phyloP scores from a whole-genome alignment of 2,329 filamentous ascomycete species.

The Botrytis deweyae region DNA sequence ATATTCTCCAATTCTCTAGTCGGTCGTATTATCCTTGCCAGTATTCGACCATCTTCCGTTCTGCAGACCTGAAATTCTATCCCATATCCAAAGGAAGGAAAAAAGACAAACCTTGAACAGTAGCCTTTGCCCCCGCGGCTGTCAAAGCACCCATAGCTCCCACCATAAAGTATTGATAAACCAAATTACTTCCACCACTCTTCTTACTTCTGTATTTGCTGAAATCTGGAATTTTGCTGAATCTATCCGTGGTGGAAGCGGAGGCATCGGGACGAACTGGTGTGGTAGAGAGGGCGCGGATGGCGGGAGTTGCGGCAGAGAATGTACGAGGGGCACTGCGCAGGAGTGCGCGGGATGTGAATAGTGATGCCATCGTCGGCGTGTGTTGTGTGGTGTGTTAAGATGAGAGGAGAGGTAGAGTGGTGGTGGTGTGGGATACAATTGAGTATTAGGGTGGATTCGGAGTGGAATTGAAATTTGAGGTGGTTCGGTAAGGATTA shows the following conservation, averaged over 20 bases:
- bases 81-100: conserved; percentile 10
- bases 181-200: conserved; percentile 70
- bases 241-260: conserved; percentile 21
- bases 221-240: conserved; percentile 77
- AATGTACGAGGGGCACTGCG: conserved; percentile 48
- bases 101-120: conserved; percentile 75
- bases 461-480: conserved; percentile 21
- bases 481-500: conserved; percentile 21
- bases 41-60: not conserved
- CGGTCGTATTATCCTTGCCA: not conserved
- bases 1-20: not conserved
- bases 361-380: conserved; percentile 63
- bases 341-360: conserved; percentile 67
- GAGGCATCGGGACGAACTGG: conserved; percentile 30
- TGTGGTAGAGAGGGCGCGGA: conserved; percentile 52
- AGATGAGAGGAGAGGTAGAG: conserved; percentile 15
- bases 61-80: not conserved
- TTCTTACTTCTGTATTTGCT: conserved; percentile 77
- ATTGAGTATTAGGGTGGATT: conserved; percentile 22
- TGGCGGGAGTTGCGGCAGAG: conserved; percentile 39
- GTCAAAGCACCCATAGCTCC: conserved; percentile 89
- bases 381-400: conserved; percentile 18
- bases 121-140: conserved; percentile 94
- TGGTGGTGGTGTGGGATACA: conserved; percentile 17
- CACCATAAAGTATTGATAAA: conserved; percentile 98